Percentiles rank a stretch among this genome's conserved stretches.
phyloP scores from a whole-genome alignment of 768 basidiomycete genomes.

The Dacryopinax spathularia region DNA sequence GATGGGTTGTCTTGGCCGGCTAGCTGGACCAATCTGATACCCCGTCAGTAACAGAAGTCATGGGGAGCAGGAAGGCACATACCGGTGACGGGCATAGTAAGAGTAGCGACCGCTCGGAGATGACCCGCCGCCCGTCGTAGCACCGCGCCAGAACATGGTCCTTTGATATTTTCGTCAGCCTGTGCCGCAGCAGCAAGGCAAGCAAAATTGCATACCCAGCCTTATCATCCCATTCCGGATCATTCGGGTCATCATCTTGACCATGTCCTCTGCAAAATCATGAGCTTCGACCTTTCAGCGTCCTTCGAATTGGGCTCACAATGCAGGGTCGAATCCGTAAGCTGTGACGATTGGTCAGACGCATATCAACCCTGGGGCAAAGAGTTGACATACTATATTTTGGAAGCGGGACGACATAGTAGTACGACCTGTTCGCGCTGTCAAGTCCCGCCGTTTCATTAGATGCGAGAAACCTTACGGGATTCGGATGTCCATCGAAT shows the following conservation, averaged over 20 bases:
- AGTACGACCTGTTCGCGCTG: background rate
- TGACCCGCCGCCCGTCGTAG: conserved; percentile 4
- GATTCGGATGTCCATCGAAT: conserved; percentile 6
- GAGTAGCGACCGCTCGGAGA: background rate
- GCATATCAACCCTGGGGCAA: background rate
- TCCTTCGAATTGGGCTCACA: background rate
- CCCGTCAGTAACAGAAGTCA: background rate
- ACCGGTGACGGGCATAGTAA: conserved; percentile 2
- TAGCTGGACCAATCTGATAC: background rate
- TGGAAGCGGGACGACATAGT: background rate
- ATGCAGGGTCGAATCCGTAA: background rate
- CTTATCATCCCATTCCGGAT: conserved; percentile 6
- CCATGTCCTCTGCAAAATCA: background rate
- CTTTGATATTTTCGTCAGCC: background rate
- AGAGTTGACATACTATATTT: background rate
- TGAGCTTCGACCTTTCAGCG: background rate
- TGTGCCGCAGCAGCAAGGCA: background rate
- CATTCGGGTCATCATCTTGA: conserved; percentile 1
- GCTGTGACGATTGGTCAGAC: background rate
- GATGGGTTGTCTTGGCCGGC: background rate
- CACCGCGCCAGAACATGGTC: background rate
- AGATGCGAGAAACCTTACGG: background rate
- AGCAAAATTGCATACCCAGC: background rate
- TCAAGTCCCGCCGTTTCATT: background rate
- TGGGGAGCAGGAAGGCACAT: background rate